Base-by-base conservation (phyloP, 1,284 basidiomycete species). In the Coniophora puteana region DNA sequence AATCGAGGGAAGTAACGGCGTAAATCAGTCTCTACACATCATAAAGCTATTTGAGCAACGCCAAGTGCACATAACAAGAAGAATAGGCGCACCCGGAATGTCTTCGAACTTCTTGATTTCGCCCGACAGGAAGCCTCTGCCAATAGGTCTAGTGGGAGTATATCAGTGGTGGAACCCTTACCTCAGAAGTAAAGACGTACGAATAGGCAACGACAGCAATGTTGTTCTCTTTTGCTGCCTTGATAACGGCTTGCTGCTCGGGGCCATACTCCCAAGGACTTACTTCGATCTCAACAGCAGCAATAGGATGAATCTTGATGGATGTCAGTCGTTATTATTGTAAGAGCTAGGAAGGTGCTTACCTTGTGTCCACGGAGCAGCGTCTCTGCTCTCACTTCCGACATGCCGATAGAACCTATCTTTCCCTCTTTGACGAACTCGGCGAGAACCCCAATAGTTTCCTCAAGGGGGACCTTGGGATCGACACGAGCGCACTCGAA, bases 41-140 rank as follows among this genome's bases (percentile, higher is more conserved):
- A 16, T 14, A 22, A 44, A n/a, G n/a, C n/a, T n/a, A n/a, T n/a
- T n/a, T n/a, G n/a, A n/a, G n/a, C n/a, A n/a, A n/a, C n/a, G n/a
- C n/a, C n/a, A n/a, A n/a, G n/a, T n/a, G n/a, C n/a, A n/a, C n/a
- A n/a, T n/a, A n/a, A n/a, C n/a, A n/a, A n/a, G n/a, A n/a, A 16
- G 8, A 23, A 18, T 26, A n/a, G 36, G 36, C 45, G 6, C 36
- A 58, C 58, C 46, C 72, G 61, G 54, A n/a, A 65, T n/a, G 13
- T 83, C 78, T 22, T 71, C 65, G 4, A 52, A 53, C 13, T 54
- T 62, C 52, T 72, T 71, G 51, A 72, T 69, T 28, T 62, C 59
- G 10, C 80, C 76, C 1, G 72, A 69, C 14, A 86, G 58, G 54
- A 83, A 72, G 1, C 83, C 82, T 33, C 67, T 63, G 8, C 78